Percentiles rank a stretch among this genome's conserved stretches.
Conservation (phyloP, 2,329 filamentous ascomycete species). For the Biscogniauxia sp. region DNA sequence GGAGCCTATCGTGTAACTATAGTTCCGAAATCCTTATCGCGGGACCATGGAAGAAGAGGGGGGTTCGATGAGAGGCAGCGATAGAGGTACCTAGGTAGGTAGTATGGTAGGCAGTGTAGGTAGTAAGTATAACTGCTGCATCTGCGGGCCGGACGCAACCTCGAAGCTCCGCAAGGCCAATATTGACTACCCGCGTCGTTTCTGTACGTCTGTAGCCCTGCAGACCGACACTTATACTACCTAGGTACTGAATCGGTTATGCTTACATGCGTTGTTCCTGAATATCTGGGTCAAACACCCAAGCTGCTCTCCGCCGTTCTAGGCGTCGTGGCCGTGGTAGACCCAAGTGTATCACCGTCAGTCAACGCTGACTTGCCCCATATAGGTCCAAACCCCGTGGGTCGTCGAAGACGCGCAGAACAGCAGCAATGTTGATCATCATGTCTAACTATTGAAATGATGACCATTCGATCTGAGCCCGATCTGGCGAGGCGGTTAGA, state of each 20-base stretch:
- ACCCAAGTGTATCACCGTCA: not conserved
- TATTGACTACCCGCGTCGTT: conserved; percentile 3
- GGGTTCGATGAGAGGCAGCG: not conserved
- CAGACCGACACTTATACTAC: conserved; percentile 14
- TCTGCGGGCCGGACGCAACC: conserved; percentile 11
- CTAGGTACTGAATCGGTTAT: conserved; percentile 1
- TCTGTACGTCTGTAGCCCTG: conserved; percentile 2
- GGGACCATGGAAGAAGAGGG: not conserved
- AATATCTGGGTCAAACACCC: not conserved
- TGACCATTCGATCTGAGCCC: not conserved
- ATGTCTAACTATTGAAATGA: not conserved
- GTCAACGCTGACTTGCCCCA: not conserved
- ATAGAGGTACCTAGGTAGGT: not conserved
- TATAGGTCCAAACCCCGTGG: not conserved
- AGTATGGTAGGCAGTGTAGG: not conserved
- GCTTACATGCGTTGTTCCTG: not conserved
- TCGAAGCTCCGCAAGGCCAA: conserved; percentile 12
- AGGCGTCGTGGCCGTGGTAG: not conserved
- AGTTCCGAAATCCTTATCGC: not conserved
- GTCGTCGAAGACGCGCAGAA: not conserved
- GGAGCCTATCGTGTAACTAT: not conserved
- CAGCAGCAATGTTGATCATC: not conserved
- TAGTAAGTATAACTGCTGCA: conserved; percentile 3
- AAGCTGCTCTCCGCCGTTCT: not conserved
- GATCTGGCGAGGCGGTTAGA: conserved; percentile 6